Base-by-base conservation (phyloP, 2,329 filamentous ascomycete genomes). In the Trichoderma semiorbis region DNA sequence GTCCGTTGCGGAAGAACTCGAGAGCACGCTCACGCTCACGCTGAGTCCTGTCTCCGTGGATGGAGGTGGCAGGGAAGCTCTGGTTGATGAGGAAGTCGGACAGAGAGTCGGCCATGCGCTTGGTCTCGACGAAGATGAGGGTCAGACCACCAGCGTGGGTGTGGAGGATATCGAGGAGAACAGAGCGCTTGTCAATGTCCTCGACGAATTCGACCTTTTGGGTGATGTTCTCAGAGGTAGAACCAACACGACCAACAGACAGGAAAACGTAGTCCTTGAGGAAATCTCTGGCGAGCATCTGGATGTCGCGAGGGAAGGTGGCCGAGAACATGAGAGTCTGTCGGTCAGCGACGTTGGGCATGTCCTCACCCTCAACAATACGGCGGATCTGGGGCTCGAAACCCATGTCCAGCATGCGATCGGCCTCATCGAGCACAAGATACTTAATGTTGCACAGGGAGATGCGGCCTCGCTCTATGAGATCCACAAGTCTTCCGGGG, bases 351-450 rank as follows among this genome's bases (percentile, higher is more conserved):
- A 95, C 93, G 68, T 84, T 83, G 72, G 96, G 96, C 96, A 99
- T 99, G 79, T 99, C 96, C 85, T 98, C 96, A 73, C 94, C 94
- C 85, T 98, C 95, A 60, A 99, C 96, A 79, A 99, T 98, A 79
- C 95, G 93, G 80, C 96, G 95, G 81, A 99, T 99, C 86, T 99
- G 96, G 79, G 96, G 96, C 88, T 99, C 96, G 88, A 99, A 99
- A 96, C 96, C 96, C 96, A 99, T 99, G 89, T 99, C 96, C 88
- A 99, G 89, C 96, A 99, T 99, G 83, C 96, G 96, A 87, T 99
- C 96, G 83, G 96, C 96, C 90, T 99, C 96, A 78, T 99, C 96
- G 70, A 99, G 93, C 78, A 99, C 94, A 74, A 99, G 90, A 82
- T 99, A 99, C 88, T 98, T 98, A 89, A 99, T 99, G 89, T 97